Evolutionary conservation across 768 basidiomycete genomes (phyloP).

Genomic region (Mycena polygramma): DNA sequence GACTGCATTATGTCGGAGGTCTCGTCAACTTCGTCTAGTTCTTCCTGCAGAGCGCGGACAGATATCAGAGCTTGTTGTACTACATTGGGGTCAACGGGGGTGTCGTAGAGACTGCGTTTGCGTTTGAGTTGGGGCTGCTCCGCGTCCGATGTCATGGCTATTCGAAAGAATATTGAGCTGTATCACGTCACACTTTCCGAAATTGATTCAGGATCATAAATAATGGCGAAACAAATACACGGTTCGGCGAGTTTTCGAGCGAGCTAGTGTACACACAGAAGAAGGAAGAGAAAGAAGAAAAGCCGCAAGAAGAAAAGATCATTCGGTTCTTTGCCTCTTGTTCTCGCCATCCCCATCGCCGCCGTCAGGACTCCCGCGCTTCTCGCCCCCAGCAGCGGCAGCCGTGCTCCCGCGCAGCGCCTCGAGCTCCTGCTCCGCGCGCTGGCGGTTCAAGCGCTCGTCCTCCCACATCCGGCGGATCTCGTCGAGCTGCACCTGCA

Average conservation of each 20-base stretch:
- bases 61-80: no score
- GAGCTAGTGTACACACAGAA: slow-evolving; percentile 13
- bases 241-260: background rate
- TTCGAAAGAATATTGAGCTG: no score
- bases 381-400: slow-evolving; percentile 51
- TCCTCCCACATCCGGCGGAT: slow-evolving; percentile 86
- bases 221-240: slow-evolving; percentile 10
- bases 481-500: slow-evolving; percentile 88
- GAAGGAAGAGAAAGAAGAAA: background rate
- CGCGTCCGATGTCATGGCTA: no score
- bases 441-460: slow-evolving; percentile 70
- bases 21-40: no score
- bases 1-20: no score
- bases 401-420: slow-evolving; percentile 62
- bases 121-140: no score
- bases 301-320: slow-evolving; percentile 36
- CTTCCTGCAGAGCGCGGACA: no score
- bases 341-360: slow-evolving; percentile 47
- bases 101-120: no score
- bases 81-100: no score
- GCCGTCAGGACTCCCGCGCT: slow-evolving; percentile 47
- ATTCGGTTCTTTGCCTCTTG: slow-evolving; percentile 59
- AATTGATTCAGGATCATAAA: no score
- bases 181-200: no score
- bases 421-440: slow-evolving; percentile 76